Conservation (phyloP, 805 yeast genomes). For the Metschnikowia proteae region DNA sequence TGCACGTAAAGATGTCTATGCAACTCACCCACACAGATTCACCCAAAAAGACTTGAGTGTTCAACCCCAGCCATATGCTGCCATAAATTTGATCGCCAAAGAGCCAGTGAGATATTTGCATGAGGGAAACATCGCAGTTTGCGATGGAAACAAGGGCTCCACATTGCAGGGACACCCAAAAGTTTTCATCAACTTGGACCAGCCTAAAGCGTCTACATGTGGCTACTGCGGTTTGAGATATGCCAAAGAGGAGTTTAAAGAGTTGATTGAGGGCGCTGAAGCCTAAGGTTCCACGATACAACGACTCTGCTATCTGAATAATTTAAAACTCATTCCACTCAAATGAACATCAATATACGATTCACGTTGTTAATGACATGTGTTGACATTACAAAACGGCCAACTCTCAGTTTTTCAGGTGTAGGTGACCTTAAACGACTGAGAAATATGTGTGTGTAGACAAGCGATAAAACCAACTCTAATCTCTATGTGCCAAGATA, state of each 20-base stretch:
- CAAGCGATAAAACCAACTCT: too few relatives aligned
- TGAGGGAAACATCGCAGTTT: conserved; percentile 63
- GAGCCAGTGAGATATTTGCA: conserved; percentile 63
- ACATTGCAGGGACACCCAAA: conserved; percentile 80
- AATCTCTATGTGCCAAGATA: too few relatives aligned
- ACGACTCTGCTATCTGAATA: neutral
- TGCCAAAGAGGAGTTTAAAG: conserved; percentile 50
- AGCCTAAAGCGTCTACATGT: conserved; percentile 67
- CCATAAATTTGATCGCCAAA: conserved; percentile 75
- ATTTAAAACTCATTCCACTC: neutral
- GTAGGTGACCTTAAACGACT: too few relatives aligned
- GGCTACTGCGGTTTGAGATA: conserved; percentile 77
- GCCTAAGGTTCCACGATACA: neutral
- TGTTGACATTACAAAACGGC: too few relatives aligned
- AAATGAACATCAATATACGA: neutral
- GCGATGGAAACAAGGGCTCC: conserved; percentile 73
- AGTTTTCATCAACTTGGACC: conserved; percentile 75
- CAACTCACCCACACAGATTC: conserved; percentile 55
- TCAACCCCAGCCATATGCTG: conserved; percentile 81
- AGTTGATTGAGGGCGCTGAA: conserved; percentile 29
- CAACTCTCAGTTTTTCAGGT: too few relatives aligned
- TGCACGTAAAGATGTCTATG: conserved; percentile 52
- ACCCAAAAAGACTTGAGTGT: conserved; percentile 61
- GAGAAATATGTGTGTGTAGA: too few relatives aligned
- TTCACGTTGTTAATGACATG: neutral